Percentiles rank a stretch among this genome's conserved stretches.
Evolutionary conservation across 2,329 filamentous ascomycete genomes (phyloP).

Genomic region (Pezicula neosporulosa): DNA sequence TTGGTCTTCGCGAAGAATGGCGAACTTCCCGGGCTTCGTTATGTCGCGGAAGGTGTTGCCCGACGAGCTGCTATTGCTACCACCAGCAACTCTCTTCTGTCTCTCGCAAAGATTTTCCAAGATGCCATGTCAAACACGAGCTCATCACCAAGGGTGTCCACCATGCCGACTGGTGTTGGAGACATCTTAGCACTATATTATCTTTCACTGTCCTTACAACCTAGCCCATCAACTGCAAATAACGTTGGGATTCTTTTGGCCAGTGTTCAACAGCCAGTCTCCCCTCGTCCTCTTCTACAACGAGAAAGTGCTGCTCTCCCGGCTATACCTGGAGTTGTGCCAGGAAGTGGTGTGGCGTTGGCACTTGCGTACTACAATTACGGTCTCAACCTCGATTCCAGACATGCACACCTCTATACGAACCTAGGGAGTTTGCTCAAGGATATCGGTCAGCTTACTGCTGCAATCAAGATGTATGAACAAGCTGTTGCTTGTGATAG

Average conservation of each 20-base stretch:
- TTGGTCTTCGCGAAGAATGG: conserved; percentile 76
- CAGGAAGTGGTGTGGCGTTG: conserved; percentile 82
- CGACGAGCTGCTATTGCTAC: conserved; percentile 83
- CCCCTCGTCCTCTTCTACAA: conserved; percentile 29
- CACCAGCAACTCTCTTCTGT: conserved; percentile 92
- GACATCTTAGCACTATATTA: conserved; percentile 96
- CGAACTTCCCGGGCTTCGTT: conserved; percentile 74
- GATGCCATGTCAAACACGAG: conserved; percentile 76
- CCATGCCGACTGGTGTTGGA: conserved; percentile 71
- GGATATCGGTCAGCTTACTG: conserved; percentile 87
- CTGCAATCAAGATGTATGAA: conserved; percentile 96
- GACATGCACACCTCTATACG: conserved; percentile 94
- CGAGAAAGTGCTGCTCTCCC: conserved; percentile 32
- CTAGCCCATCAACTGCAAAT: conserved; percentile 95
- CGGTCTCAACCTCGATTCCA: conserved; percentile 78
- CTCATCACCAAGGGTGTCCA: conserved; percentile 43
- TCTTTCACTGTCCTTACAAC: conserved; percentile 86
- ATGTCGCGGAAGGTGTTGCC: conserved; percentile 67
- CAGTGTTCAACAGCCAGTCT: conserved; percentile 72
- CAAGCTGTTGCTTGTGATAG: conserved; percentile 87
- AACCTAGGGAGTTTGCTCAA: conserved; percentile 94
- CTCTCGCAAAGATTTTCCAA: conserved; percentile 95
- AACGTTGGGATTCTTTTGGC: conserved; percentile 98
- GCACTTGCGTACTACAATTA: conserved; percentile 96
- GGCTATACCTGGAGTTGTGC: conserved; percentile 71